phyloP scores from a whole-genome alignment of 2,329 filamentous ascomycete genomes.

The Rachicladosporium sp. region DNA sequence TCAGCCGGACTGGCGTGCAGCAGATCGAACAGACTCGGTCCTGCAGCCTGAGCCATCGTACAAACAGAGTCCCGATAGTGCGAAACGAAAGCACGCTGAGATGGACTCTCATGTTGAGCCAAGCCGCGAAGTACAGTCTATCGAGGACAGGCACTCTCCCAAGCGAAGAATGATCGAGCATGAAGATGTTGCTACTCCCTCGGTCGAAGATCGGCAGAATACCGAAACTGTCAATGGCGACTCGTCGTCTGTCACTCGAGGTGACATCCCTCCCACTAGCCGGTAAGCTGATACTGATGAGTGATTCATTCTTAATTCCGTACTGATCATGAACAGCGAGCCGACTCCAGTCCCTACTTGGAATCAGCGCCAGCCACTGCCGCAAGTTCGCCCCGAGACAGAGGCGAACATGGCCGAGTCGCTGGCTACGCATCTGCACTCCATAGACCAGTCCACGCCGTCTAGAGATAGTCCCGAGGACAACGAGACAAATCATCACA shows the following conservation, averaged over 20 bases:
- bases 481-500: no score
- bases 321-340: not conserved
- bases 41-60: conserved; percentile 1
- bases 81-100: conserved; percentile 3
- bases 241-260: no score
- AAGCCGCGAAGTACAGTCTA: not conserved
- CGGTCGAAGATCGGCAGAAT: not conserved
- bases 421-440: conserved; percentile 5
- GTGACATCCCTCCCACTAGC: not conserved
- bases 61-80: conserved; percentile 4
- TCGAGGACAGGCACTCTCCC: not conserved
- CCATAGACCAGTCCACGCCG: not conserved
- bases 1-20: no score
- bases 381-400: conserved; percentile 5
- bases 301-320: not conserved
- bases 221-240: no score
- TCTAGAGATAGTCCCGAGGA: not conserved
- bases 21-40: conserved; percentile 3
- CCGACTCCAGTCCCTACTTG: conserved; percentile 4
- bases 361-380: conserved; percentile 2
- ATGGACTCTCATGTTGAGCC: conserved; percentile 1
- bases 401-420: conserved; percentile 5
- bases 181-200: not conserved
- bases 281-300: not conserved
- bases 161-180: conserved; percentile 4